Conservation (phyloP, 2,329 filamentous ascomycete genomes). For the Cercospora sp. region DNA sequence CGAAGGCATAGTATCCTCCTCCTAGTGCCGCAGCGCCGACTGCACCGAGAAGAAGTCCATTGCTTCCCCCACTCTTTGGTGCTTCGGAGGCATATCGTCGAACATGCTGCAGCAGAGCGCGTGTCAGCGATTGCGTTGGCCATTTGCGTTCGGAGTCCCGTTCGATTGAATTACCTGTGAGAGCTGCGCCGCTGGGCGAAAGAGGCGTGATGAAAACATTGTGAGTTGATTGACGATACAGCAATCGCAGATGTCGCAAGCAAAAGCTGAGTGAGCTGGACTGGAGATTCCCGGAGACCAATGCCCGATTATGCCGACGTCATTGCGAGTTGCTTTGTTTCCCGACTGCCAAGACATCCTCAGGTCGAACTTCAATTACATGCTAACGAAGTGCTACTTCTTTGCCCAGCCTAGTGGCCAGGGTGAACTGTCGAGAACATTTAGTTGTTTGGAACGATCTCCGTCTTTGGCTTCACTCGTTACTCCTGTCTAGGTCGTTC, state of each 20-base stretch:
- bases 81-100: slow-evolving; percentile 71
- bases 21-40: slow-evolving; percentile 61
- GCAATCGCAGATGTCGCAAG: slow-evolving; percentile 1
- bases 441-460: background rate
- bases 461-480: background rate
- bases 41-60: slow-evolving; percentile 61
- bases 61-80: slow-evolving; percentile 56
- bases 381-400: background rate
- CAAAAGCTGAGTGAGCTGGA: background rate
- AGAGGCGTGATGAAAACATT: slow-evolving; percentile 32
- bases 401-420: background rate
- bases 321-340: background rate
- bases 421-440: background rate
- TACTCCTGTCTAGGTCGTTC: background rate
- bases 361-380: background rate
- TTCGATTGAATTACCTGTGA: slow-evolving; percentile 38
- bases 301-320: slow-evolving; percentile 4
- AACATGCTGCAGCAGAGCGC: slow-evolving; percentile 52
- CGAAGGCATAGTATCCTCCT: slow-evolving; percentile 51
- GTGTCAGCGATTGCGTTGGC: slow-evolving; percentile 20
- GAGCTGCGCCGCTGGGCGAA: slow-evolving; percentile 32
- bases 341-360: background rate
- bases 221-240: background rate
- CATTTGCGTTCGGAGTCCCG: background rate
- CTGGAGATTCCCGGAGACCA: background rate